phyloP scores from a whole-genome alignment of 805 yeast species.

The Zygotorulaspora florentina region DNA sequence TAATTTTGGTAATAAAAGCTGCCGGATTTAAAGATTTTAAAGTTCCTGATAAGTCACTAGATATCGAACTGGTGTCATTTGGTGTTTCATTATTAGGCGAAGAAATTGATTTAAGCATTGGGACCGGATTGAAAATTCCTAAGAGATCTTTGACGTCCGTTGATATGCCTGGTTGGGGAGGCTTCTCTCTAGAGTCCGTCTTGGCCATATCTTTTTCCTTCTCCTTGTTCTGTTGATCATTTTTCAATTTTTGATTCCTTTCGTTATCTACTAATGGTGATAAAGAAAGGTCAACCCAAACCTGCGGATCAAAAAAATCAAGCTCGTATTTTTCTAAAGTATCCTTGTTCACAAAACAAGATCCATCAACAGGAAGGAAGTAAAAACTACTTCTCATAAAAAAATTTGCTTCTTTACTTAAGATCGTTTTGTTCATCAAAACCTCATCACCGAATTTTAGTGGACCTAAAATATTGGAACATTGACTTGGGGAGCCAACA shows the following conservation, averaged over 20 bases:
- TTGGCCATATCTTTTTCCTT: conserved; percentile 10
- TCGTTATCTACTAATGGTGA: conserved; percentile 62
- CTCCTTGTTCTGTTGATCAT: conserved; percentile 2
- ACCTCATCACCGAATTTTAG: conserved; percentile 78
- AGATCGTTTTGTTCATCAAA: conserved; percentile 62
- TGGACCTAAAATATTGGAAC: conserved; percentile 85
- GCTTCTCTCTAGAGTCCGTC: conserved; percentile 5
- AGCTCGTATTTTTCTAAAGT: conserved; percentile 57
- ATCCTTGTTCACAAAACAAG: conserved; percentile 60
- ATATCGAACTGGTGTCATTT: neutral
- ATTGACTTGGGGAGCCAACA: conserved; percentile 79
- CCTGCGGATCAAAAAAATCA: conserved; percentile 75
- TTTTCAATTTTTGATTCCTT: conserved; percentile 12
- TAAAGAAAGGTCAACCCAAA: conserved; percentile 72
- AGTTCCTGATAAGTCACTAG: neutral
- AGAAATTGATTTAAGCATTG: conserved; percentile 13
- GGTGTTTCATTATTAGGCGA: neutral
- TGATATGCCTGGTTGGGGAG: conserved; percentile 15
- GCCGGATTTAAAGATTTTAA: conserved; percentile 10
- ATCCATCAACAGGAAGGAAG: conserved; percentile 73
- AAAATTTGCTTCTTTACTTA: conserved; percentile 79
- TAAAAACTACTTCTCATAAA: conserved; percentile 82
- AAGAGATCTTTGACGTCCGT: conserved; percentile 12
- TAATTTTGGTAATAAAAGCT: conserved; percentile 6
- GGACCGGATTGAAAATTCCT: conserved; percentile 14